phyloP scores from a whole-genome alignment of 176 grass and related monocot genomes.

The Urochloa ruziziensis region DNA sequence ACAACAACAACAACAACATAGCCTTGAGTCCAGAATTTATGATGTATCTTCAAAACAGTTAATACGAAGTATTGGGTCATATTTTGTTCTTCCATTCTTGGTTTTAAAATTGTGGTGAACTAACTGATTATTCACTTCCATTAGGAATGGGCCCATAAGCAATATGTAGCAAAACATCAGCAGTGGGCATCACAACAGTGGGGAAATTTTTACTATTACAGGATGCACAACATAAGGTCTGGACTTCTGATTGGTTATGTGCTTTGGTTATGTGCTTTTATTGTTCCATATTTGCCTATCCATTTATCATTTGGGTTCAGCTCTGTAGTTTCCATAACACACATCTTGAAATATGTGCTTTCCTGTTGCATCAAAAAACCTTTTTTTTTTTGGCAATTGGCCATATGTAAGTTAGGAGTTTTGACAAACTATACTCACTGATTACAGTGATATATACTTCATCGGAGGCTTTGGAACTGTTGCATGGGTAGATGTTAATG shows the following conservation, averaged over 20 bases:
- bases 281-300: not conserved
- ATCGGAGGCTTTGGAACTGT: conserved; percentile 99
- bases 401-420: conserved; percentile 13
- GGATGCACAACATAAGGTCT: conserved; percentile 94
- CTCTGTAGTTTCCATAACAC: not conserved
- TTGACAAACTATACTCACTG: conserved; percentile 15
- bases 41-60: not conserved
- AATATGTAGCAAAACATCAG: conserved; percentile 95
- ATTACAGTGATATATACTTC: conserved; percentile 89
- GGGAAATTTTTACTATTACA: conserved; percentile 99
- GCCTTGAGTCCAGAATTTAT: too few relatives aligned
- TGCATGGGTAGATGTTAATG: conserved; percentile 92
- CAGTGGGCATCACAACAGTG: conserved; percentile 98
- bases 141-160: conserved; percentile 94
- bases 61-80: not conserved
- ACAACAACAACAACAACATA: too few relatives aligned
- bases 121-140: not conserved
- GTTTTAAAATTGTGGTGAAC: not conserved
- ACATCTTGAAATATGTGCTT: not conserved
- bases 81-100: not conserved
- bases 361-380: not conserved
- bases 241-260: conserved; percentile 4
- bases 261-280: not conserved
- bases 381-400: not conserved
- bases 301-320: conserved; percentile 16